Conservation (phyloP, 2,329 filamentous ascomycete species). For the Nemania serpens region DNA sequence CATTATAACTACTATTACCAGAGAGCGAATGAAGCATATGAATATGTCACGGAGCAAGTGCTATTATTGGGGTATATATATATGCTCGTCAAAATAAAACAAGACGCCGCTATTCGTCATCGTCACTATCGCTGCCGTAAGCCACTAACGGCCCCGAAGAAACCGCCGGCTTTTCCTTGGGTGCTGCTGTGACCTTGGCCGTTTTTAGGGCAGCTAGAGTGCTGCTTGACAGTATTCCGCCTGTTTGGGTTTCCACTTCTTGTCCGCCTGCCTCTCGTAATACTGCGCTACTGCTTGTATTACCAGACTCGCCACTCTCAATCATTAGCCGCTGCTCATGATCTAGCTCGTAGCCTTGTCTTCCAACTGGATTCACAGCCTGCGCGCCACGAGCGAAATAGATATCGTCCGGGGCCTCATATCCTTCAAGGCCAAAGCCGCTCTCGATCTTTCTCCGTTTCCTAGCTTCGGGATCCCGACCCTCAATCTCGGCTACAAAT, state of each 20-base stretch:
- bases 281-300: conserved; percentile 46
- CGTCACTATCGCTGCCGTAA: conserved; percentile 90
- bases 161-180: conserved; percentile 57
- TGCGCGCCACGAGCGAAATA: conserved; percentile 84
- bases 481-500: conserved; percentile 93
- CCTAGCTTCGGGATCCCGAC: conserved; percentile 80
- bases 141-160: conserved; percentile 76
- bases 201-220: conserved; percentile 79
- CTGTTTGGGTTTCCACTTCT: conserved; percentile 43
- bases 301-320: conserved; percentile 57
- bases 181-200: conserved; percentile 58
- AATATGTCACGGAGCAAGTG: not conserved
- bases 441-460: conserved; percentile 91
- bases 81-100: not conserved
- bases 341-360: conserved; percentile 66
- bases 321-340: conserved; percentile 64
- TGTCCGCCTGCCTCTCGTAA: conserved; percentile 47
- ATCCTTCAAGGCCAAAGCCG: conserved; percentile 85
- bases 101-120: conserved; percentile 36
- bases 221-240: conserved; percentile 79
- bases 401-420: conserved; percentile 91
- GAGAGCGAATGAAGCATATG: not conserved
- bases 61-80: conserved; percentile 16
- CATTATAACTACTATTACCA: not conserved
- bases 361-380: conserved; percentile 63